A percentile compares a stretch with the other conserved stretches of the same genome.
Evolutionary conservation across 371 early-diverging fungal genomes (phyloP).

Genomic region (Fennellomyces sp.): DNA sequence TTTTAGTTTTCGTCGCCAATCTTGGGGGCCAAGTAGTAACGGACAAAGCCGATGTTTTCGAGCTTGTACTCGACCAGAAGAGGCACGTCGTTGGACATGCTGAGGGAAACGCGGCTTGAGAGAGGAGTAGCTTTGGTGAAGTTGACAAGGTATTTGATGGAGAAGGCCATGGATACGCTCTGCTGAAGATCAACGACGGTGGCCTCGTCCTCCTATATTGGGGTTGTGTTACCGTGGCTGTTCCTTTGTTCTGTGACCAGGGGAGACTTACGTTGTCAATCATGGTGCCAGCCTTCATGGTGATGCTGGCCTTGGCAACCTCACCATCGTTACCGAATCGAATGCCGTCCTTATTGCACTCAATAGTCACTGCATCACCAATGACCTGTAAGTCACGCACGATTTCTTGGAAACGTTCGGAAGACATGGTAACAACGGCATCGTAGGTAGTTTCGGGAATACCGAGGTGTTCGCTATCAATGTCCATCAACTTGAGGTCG

Average conservation of each 20-base stretch:
- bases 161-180: constrained; percentile 84
- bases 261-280: constrained; percentile 68
- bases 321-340: constrained; percentile 92
- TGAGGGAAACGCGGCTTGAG: constrained; percentile 76
- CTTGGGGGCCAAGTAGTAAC: constrained; percentile 84
- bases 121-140: constrained; percentile 97
- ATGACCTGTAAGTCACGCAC: constrained; percentile 87
- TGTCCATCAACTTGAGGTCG: constrained; percentile 96
- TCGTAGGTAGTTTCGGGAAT: constrained; percentile 96
- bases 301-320: constrained; percentile 83
- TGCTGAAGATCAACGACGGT: constrained; percentile 80
- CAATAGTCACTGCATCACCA: constrained; percentile 89
- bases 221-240: background rate
- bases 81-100: constrained; percentile 88
- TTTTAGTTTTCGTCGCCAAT: constrained; percentile 39
- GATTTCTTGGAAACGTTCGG: constrained; percentile 91
- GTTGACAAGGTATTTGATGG: constrained; percentile 93
- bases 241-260: background rate
- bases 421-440: constrained; percentile 87
- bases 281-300: constrained; percentile 75
- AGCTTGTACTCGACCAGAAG: constrained; percentile 94
- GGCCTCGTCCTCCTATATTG: constrained; percentile 63
- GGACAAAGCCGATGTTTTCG: constrained; percentile 88
- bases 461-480: constrained; percentile 94
- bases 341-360: constrained; percentile 92